These are phyloP conservation scores for Rhodocollybia butyracea DNA, from an alignment of 768 basidiomycete species.

Conservation along the genomic window DNA sequence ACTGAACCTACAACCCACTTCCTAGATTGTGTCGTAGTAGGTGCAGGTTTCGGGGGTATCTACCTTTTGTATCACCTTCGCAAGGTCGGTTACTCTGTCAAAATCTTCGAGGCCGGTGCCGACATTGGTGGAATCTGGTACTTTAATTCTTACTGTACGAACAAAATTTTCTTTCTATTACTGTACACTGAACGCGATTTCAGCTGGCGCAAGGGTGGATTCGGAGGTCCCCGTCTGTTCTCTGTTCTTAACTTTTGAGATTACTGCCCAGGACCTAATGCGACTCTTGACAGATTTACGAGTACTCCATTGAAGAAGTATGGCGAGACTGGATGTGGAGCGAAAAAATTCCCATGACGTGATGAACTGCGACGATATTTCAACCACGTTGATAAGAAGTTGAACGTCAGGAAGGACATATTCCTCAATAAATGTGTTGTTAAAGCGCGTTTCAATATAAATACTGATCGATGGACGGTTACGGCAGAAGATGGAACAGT, in stretches of 20 bases:
- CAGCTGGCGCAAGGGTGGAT: background rate
- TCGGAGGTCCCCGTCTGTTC: conserved; percentile 9
- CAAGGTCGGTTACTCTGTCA: background rate
- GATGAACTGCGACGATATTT: conserved; percentile 5
- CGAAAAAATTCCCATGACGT: conserved; percentile 4
- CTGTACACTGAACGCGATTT: background rate
- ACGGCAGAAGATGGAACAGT: conserved; percentile 1
- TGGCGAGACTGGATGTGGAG: background rate
- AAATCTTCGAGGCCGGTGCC: conserved; percentile 2
- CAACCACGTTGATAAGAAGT: conserved; percentile 3
- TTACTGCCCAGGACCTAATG: background rate
- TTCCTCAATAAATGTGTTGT: conserved; percentile 5
- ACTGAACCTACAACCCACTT: background rate
- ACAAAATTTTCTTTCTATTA: background rate
- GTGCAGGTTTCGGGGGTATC: conserved; percentile 1
- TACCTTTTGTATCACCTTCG: conserved; percentile 2
- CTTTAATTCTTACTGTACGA: background rate
- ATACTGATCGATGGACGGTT: background rate
- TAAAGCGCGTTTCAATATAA: background rate
- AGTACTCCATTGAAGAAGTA: background rate
- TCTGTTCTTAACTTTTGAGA: conserved; percentile 3
- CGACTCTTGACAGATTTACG: background rate
- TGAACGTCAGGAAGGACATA: conserved; percentile 1
- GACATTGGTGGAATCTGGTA: conserved; percentile 5
- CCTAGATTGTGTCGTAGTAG: background rate